Percentiles rank a stretch among this genome's conserved stretches.
These are phyloP conservation scores for Stachybotrys elegans DNA, from an alignment of 2,329 filamentous ascomycete species.

Conservation along the genomic window DNA sequence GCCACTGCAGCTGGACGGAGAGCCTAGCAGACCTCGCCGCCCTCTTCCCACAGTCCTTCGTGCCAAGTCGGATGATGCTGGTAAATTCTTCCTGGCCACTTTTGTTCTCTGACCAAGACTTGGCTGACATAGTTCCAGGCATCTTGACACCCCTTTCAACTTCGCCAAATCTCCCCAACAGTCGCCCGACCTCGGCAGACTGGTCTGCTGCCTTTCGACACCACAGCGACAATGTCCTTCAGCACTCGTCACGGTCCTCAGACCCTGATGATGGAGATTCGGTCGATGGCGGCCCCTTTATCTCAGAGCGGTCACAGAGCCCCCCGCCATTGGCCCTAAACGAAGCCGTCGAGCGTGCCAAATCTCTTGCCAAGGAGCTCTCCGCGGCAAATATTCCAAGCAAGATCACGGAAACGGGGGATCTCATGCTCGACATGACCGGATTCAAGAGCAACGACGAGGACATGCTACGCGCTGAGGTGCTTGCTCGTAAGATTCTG, in stretches of 20 bases:
- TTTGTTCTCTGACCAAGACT: conserved; percentile 7
- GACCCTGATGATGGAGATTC: conserved; percentile 30
- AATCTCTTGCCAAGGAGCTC: conserved; percentile 79
- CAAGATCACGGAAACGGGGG: conserved; percentile 85
- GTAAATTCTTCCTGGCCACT: conserved; percentile 11
- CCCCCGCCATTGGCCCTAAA: conserved; percentile 66
- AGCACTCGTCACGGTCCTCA: conserved; percentile 36
- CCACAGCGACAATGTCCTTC: conserved; percentile 51
- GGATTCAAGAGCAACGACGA: conserved; percentile 94
- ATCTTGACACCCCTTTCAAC: conserved; percentile 48
- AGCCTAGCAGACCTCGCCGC: conserved; percentile 27
- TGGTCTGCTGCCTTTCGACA: conserved; percentile 43
- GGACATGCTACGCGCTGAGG: conserved; percentile 83
- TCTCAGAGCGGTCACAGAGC: conserved; percentile 63
- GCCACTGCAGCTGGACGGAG: conserved; percentile 58
- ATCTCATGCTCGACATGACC: conserved; percentile 97
- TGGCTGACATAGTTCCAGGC: conserved; percentile 24
- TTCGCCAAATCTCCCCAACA: conserved; percentile 44
- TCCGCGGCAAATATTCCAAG: conserved; percentile 88
- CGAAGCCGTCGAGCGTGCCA: conserved; percentile 79
- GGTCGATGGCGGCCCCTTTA: conserved; percentile 26
- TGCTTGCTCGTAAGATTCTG: conserved; percentile 88
- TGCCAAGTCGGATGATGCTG: conserved; percentile 20
- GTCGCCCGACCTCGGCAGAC: conserved; percentile 44
- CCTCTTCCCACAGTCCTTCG: conserved; percentile 41